Base-by-base conservation (phyloP, 2,329 filamentous ascomycete genomes). In the Nothopassalora personata region DNA sequence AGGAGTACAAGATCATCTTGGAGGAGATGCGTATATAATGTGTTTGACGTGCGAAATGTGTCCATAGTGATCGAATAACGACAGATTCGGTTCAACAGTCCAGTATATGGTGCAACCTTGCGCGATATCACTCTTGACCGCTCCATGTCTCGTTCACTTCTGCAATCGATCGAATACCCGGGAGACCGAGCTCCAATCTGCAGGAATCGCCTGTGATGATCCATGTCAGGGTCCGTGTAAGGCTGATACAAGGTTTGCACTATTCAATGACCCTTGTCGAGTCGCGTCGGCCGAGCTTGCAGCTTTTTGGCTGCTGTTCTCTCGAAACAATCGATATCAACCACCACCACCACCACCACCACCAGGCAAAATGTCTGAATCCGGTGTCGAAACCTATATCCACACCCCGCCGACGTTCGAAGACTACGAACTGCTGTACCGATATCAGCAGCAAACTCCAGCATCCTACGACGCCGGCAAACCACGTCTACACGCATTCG, bases 1-100 rank as follows among this genome's bases (percentile, higher is more conserved):
- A 96, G 75, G 80, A 86, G 76, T 97, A 97, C 72, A 97, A 97
- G 77, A 67, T 90, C 19, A 86, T 97, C 31, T 71, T 81, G 53
- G 88, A 94, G 70, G 79, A 83, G 57, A 88, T 75, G 73, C 61
- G 64, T 49, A 63, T 66, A 18, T 66, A 48, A 59, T 53, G 53
- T 51, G 30, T 51, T 49, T 43, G 39, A 43, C 39, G 13, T n/a
- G 39, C 39, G 15, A 8, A 43, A 43, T 43, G 13, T 43, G 39
- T 43, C 18, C 13, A 43, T 43, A 18, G 39, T 18, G n/a, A 34
- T 34, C 5, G n/a, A 43, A 15, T 7, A 43, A 43, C 39, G 39
- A 43, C 39, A 43, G 39, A 43, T 43, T 43, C n/a, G 39, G 39
- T n/a, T 43, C 39, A 15, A 43, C 39, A 43, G 39, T 8, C 4